Evolutionary conservation across 805 yeast genomes (phyloP), one percentile per base, ranked within the genome.

Genomic region (Jamesozyma jinghongensis): DNA sequence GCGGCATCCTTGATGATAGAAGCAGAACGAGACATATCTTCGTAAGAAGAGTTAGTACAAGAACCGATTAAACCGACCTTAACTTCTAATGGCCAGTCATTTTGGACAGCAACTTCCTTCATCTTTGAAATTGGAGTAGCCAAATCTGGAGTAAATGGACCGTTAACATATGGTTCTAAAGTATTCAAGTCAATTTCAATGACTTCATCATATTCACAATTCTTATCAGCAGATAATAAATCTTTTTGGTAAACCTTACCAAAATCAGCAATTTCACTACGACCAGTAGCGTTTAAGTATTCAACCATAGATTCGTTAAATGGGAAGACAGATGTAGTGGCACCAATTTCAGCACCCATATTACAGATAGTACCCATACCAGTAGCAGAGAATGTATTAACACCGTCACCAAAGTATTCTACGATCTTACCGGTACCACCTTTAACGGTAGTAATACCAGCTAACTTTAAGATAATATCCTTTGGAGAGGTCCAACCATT

Each of bases 301-400:
- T 81, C 83, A 63, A 70, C 77, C 85, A 85, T 88, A 50, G 90
- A 81, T 60, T 79, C 76, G 74, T 85, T 87, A 85, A 75, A 87
- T 65, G 97, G 97, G 94, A 88, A 88, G 46, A 85, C 85, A 36
- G 97, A 88, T 43, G 97, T 88, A 48, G 97, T 88, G 46, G 97
- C 97, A 71, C 97, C 97, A 54, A 88, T 87, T 71, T 88, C 97
- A 53, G 97, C 97, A 74, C 97, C 97, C 97, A 88, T 88, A 69
- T 88, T 88, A 77, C 97, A 88, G 70, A 88, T 88, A 56, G 97
- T 88, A 64, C 94, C 97, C 97, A 88, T 88, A 76, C 97, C 97
- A 39, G 97, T 90, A 69, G 95, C 86, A 38, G 95, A 84, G 66
- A 88, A 81, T 44, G 90, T 75, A 58, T 82, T 77, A 42, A 88